Conservation (phyloP, 345 rosid species). For the Eutrema heterophyllum region DNA sequence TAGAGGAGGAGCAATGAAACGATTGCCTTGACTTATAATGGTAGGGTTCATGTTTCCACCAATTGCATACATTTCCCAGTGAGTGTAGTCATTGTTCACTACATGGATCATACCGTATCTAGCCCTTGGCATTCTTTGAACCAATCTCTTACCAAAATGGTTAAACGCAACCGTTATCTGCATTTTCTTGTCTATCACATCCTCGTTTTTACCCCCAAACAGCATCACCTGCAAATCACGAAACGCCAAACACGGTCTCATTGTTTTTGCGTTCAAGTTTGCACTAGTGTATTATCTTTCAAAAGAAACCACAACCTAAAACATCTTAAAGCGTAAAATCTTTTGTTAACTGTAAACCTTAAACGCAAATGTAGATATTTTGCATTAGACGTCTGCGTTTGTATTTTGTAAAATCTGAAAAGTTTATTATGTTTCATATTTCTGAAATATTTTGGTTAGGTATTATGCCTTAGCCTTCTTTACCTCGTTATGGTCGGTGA, state of each 20-base stretch:
- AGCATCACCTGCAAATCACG: slow-evolving; percentile 49
- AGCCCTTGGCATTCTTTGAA: slow-evolving; percentile 43
- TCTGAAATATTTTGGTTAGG: not conserved
- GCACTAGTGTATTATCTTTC: not conserved
- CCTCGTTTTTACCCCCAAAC: slow-evolving; percentile 50
- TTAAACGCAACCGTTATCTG: slow-evolving; percentile 68
- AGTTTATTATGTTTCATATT: not conserved
- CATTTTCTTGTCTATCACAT: slow-evolving; percentile 45
- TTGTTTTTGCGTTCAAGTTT: not conserved
- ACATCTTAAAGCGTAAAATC: not conserved
- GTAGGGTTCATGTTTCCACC: slow-evolving; percentile 65
- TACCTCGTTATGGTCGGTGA: slow-evolving; percentile 65
- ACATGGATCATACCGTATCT: slow-evolving; percentile 65
- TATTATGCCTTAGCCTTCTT: not conserved
- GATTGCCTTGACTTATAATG: slow-evolving; percentile 74
- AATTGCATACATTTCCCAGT: slow-evolving; percentile 68
- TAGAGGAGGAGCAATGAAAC: slow-evolving; percentile 61
- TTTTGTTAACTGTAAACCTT: not conserved
- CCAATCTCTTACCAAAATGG: slow-evolving; percentile 55
- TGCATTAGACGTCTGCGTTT: too few relatives aligned
- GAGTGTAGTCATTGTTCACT: slow-evolving; percentile 80
- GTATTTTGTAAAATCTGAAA: not conserved
- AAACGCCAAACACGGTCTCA: not conserved
- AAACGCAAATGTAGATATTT: too few relatives aligned
- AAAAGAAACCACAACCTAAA: not conserved